Conservation (phyloP, 2,329 filamentous ascomycete genomes). For the Aureobasidium sp. region DNA sequence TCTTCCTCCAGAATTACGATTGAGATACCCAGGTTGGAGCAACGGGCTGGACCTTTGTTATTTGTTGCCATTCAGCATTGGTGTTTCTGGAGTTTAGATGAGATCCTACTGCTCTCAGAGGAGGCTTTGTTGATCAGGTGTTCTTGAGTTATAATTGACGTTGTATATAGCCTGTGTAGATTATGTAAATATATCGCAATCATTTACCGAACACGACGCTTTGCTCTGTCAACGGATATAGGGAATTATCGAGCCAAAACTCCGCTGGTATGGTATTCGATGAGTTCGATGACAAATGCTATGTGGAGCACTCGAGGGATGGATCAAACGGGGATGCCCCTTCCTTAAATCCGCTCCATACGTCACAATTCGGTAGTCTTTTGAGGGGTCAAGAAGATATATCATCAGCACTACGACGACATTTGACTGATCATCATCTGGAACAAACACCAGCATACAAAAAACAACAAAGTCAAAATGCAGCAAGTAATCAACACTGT, state of each 20-base stretch:
- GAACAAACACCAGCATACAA: neutral
- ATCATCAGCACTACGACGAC: neutral
- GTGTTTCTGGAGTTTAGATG: neutral
- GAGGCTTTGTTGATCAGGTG: neutral
- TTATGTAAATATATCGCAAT: neutral
- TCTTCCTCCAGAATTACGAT: neutral
- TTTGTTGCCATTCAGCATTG: neutral
- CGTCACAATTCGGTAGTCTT: neutral
- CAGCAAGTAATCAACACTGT: conserved; percentile 16
- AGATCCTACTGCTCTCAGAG: neutral
- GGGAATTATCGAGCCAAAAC: neutral
- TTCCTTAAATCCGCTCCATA: neutral
- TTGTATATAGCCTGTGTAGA: neutral
- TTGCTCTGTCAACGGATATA: neutral
- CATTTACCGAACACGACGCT: neutral
- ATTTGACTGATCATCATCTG: neutral
- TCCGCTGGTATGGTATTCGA: neutral
- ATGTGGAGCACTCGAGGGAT: neutral
- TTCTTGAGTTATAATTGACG: neutral
- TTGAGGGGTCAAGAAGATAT: neutral
- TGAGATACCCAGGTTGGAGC: conserved; percentile 1
- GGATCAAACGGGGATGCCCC: neutral
- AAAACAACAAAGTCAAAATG: conserved; percentile 1
- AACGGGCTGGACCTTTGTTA: neutral
- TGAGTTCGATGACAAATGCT: neutral